Evolutionary conservation across 495 filamentous ascomycete genomes (phyloP).

Genomic region (Xylaria acuta): DNA sequence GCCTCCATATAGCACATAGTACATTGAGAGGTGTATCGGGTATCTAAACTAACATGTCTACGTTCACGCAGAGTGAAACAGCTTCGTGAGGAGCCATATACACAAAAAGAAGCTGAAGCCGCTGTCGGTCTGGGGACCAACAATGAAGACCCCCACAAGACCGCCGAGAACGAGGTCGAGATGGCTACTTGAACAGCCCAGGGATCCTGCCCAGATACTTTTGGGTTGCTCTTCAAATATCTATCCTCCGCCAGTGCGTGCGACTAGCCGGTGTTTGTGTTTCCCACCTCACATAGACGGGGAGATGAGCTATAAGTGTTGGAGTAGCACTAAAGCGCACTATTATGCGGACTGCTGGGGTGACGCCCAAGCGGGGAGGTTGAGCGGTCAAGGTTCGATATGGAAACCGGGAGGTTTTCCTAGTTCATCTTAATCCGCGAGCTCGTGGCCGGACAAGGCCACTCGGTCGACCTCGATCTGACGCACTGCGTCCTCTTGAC

Average conservation of each 20-base stretch:
- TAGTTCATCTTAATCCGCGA: slow-evolving; percentile 39
- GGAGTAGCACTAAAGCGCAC: neutral
- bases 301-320: neutral
- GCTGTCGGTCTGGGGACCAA: slow-evolving; percentile 74
- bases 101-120: slow-evolving; percentile 83
- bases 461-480: slow-evolving; percentile 39
- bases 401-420: neutral
- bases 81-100: slow-evolving; percentile 81
- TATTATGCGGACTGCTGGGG: neutral
- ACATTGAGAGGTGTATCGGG: slow-evolving; percentile 7
- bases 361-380: neutral
- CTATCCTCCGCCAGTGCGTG: neutral
- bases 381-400: neutral
- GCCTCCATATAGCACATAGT: neutral
- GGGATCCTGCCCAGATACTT: neutral
- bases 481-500: slow-evolving; percentile 34
- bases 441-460: slow-evolving; percentile 39
- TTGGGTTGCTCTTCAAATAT: neutral
- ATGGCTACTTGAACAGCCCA: slow-evolving; percentile 35
- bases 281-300: neutral
- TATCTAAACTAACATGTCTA: slow-evolving; percentile 33
- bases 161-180: slow-evolving; percentile 35
- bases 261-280: neutral
- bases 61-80: slow-evolving; percentile 65
- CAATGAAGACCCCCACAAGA: slow-evolving; percentile 50